Evolutionary conservation across 2,329 filamentous ascomycete species (phyloP).

Genomic region (Fusarium marasasianum): DNA sequence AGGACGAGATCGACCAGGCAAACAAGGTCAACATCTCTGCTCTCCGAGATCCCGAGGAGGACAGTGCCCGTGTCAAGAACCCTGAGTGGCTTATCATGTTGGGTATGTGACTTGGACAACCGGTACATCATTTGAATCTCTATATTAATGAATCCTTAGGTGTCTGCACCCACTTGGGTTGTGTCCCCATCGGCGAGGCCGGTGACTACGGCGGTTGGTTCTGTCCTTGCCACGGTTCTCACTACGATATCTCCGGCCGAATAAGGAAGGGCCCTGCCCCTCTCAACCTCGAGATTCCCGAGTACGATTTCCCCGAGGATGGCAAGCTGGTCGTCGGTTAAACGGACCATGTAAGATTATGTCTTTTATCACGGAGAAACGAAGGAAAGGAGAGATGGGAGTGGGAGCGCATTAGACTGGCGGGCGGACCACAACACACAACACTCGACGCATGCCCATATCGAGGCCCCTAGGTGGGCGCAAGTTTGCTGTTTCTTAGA

Average conservation of each 20-base stretch:
- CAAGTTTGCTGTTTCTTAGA: slow-evolving; percentile 48
- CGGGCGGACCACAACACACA: slow-evolving; percentile 22
- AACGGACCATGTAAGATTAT: slow-evolving; percentile 49
- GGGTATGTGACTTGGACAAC: slow-evolving; percentile 64
- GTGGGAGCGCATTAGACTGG: slow-evolving; percentile 40
- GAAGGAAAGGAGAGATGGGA: slow-evolving; percentile 3
- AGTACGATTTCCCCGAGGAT: slow-evolving; percentile 93
- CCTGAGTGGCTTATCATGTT: slow-evolving; percentile 99
- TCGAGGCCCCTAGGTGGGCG: slow-evolving; percentile 36
- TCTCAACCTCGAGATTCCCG: slow-evolving; percentile 94
- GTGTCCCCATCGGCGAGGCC: slow-evolving; percentile 98
- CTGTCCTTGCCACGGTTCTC: slow-evolving; percentile 99
- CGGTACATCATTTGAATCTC: neutral
- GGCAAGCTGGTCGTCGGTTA: slow-evolving; percentile 93
- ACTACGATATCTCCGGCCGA: slow-evolving; percentile 99
- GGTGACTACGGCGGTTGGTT: slow-evolving; percentile 99
- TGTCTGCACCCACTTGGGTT: slow-evolving; percentile 99
- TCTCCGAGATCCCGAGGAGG: slow-evolving; percentile 90
- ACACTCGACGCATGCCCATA: slow-evolving; percentile 11
- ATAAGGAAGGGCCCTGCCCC: slow-evolving; percentile 97
- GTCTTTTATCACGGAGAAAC: slow-evolving; percentile 22
- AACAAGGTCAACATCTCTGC: slow-evolving; percentile 84
- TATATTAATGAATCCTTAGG: slow-evolving; percentile 59
- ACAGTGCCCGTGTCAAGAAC: slow-evolving; percentile 95
- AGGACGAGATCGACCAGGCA: slow-evolving; percentile 92